phyloP scores from a whole-genome alignment of 2,329 filamentous ascomycete genomes.

The Thielaviopsis punctulata region DNA sequence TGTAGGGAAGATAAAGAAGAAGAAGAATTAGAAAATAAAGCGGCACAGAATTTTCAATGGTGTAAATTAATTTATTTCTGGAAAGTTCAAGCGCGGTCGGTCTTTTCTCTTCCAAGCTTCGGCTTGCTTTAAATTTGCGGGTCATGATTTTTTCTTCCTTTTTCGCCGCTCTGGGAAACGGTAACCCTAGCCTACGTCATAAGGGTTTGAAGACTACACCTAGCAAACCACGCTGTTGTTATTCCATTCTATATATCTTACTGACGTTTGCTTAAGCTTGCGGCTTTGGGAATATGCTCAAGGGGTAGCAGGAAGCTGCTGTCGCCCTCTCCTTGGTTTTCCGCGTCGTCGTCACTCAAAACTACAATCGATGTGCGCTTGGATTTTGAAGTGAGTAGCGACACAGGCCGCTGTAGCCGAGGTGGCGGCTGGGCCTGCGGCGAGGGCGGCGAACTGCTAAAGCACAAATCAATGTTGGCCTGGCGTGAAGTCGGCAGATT shows the following conservation, averaged over 20 bases:
- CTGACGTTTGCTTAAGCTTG: background rate
- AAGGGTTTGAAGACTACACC: background rate
- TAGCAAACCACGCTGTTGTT: background rate
- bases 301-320: background rate
- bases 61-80: background rate
- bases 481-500: constrained; percentile 1
- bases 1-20: background rate
- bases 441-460: constrained; percentile 5
- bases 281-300: background rate
- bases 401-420: background rate
- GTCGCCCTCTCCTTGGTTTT: background rate
- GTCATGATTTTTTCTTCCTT: background rate
- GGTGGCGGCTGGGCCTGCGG: background rate
- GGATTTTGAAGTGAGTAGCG: background rate
- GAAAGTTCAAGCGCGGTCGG: background rate
- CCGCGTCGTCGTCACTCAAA: constrained; percentile 5
- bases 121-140: background rate
- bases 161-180: background rate
- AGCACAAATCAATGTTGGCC: constrained; percentile 7
- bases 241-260: background rate
- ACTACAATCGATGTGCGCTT: background rate
- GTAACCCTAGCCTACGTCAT: background rate
- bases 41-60: background rate
- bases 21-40: background rate
- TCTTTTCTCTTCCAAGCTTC: background rate